Evolutionary conservation across 306 rosid genomes (phyloP).

Genomic region (Lathyrus tuberosus): DNA sequence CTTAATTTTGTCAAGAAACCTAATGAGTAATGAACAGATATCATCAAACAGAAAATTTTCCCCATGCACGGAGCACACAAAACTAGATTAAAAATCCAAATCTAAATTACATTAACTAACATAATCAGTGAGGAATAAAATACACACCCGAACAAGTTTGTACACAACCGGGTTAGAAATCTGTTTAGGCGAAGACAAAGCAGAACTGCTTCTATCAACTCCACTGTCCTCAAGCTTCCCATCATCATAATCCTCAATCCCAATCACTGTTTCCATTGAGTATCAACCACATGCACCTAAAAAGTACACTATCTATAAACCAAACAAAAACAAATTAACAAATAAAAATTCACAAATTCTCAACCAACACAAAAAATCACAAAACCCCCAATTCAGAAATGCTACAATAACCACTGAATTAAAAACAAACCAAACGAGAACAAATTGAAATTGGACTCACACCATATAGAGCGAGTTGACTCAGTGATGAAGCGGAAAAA

Average conservation of each 20-base stretch:
- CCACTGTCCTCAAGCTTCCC: constrained; percentile 65
- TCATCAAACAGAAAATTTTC: constrained; percentile 26
- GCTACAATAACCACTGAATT: constrained; percentile 10
- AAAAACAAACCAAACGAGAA: neutral
- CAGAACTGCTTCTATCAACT: constrained; percentile 59
- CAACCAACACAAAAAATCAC: neutral
- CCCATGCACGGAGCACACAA: constrained; percentile 6
- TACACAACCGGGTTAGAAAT: constrained; percentile 88
- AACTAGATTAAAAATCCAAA: neutral
- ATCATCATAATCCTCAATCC: constrained; percentile 75
- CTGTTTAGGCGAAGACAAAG: constrained; percentile 65
- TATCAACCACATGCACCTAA: constrained; percentile 94
- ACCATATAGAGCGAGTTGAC: constrained; percentile 79
- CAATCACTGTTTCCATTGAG: constrained; percentile 88
- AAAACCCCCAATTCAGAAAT: constrained; percentile 17
- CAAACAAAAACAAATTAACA: constrained; percentile 36
- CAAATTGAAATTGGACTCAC: constrained; percentile 37
- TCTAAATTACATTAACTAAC: constrained; percentile 27
- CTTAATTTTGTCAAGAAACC: constrained; percentile 23
- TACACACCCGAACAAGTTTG: constrained; percentile 93
- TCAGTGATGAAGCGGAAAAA: constrained; percentile 46
- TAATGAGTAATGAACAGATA: neutral
- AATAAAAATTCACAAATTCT: constrained; percentile 8
- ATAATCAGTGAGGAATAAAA: neutral
- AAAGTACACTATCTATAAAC: constrained; percentile 64